Evolutionary conservation across 164 flowering plant species (phyloP).

Genomic region (Annona cherimola): DNA sequence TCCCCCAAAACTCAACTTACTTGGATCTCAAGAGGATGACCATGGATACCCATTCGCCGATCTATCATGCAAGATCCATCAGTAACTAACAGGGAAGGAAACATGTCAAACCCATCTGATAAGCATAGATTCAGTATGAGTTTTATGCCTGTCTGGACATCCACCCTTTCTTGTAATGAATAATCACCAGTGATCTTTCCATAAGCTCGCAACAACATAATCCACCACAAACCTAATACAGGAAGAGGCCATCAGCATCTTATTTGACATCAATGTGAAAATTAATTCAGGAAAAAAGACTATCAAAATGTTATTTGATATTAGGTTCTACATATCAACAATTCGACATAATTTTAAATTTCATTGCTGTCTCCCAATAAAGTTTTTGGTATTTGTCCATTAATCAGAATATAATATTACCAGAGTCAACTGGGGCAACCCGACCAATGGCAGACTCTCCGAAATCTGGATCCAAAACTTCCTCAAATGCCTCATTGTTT

Average conservation of each 20-base stretch:
- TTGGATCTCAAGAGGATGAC: constrained; percentile 96
- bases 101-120: constrained; percentile 94
- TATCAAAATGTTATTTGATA: too few species aligned
- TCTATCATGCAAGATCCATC: constrained; percentile 99
- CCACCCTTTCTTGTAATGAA: constrained; percentile 83
- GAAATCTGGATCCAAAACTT: constrained; percentile 91
- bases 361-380: too few species aligned
- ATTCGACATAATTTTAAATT: too few species aligned
- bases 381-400: too few species aligned
- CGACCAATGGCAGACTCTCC: constrained; percentile 98
- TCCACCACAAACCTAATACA: constrained; percentile 91
- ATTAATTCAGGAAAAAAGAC: background rate
- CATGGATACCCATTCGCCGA: constrained; percentile 93
- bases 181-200: constrained; percentile 87
- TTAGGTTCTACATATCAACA: background rate
- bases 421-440: constrained; percentile 97
- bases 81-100: constrained; percentile 81
- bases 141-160: constrained; percentile 84
- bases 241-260: background rate
- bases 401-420: constrained; percentile 26
- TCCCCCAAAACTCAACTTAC: constrained; percentile 25
- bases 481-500: constrained; percentile 53
- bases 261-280: background rate
- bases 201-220: constrained; percentile 87
- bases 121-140: constrained; percentile 74